phyloP scores from a whole-genome alignment of 768 basidiomycete species.

The Pulveroboletus sp. region DNA sequence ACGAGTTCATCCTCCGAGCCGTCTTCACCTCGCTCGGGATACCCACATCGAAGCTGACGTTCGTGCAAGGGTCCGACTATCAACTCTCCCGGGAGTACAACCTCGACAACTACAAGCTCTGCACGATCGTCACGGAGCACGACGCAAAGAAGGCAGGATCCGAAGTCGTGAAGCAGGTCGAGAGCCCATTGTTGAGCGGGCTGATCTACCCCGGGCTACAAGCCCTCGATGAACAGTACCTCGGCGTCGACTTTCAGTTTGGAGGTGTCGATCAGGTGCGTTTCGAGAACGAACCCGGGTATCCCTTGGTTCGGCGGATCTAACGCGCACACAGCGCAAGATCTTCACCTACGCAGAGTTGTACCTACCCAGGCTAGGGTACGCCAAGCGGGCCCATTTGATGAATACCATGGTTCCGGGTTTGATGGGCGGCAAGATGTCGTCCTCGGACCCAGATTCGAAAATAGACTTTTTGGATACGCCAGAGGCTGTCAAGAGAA shows the following conservation, averaged over 20 bases:
- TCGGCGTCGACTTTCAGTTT: conserved; percentile 95
- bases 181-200: conserved; percentile 85
- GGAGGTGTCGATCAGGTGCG: conserved; percentile 94
- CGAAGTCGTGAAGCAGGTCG: conserved; percentile 97
- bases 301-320: neutral
- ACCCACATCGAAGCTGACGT: conserved; percentile 75
- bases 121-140: conserved; percentile 89
- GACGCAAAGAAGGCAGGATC: conserved; percentile 98
- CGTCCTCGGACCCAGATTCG: conserved; percentile 93
- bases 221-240: conserved; percentile 95
- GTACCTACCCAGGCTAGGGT: conserved; percentile 91
- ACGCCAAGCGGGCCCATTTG: conserved; percentile 90
- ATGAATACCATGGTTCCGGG: conserved; percentile 99
- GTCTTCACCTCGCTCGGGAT: conserved; percentile 90
- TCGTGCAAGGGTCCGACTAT: conserved; percentile 89
- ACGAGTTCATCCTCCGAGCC: conserved; percentile 72
- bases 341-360: conserved; percentile 98
- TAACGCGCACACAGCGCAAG: conserved; percentile 63
- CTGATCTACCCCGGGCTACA: conserved; percentile 95
- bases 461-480: conserved; percentile 97
- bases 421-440: conserved; percentile 95
- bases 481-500: conserved; percentile 77
- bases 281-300: neutral
- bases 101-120: conserved; percentile 90
- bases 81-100: conserved; percentile 90